Percentiles rank a stretch among this genome's conserved stretches.
These are phyloP conservation scores for Mantamonas sphyraenae DNA, from an alignment of 78 protist species.

Conservation along the genomic window DNA sequence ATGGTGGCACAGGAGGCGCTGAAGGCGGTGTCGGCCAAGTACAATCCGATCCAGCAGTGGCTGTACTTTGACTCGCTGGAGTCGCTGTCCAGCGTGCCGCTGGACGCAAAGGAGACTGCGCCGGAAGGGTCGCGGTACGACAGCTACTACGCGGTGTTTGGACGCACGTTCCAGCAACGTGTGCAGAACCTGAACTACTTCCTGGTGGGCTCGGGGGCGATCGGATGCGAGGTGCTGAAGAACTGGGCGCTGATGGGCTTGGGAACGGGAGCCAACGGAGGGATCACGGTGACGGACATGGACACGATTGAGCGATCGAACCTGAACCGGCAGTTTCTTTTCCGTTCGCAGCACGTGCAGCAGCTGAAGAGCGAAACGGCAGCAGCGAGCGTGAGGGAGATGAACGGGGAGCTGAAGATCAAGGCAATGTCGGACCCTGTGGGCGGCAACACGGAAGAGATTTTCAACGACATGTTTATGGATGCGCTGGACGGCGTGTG, in stretches of 20 bases:
- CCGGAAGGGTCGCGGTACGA: slow-evolving; percentile 37
- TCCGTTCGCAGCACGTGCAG: neutral
- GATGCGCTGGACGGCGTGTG: slow-evolving; percentile 19
- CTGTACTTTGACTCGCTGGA: slow-evolving; percentile 22
- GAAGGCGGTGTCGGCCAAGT: slow-evolving; percentile 45
- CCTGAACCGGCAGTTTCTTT: slow-evolving; percentile 18
- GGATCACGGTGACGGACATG: too few species aligned
- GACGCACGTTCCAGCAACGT: slow-evolving; percentile 7
- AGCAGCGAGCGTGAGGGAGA: neutral
- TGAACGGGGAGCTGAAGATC: slow-evolving; percentile 2
- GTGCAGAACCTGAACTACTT: slow-evolving; percentile 20
- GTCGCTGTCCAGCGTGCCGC: slow-evolving; percentile 7
- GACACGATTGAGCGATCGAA: slow-evolving; percentile 23
- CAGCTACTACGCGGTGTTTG: slow-evolving; percentile 39
- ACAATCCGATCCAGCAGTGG: slow-evolving; percentile 41
- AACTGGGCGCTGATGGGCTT: slow-evolving; percentile 26
- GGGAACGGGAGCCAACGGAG: slow-evolving; percentile 17
- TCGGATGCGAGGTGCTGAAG: slow-evolving; percentile 46
- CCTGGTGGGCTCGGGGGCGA: slow-evolving; percentile 62
- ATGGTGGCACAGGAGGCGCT: slow-evolving; percentile 48
- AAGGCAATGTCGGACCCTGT: neutral
- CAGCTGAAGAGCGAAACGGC: slow-evolving; percentile 6
- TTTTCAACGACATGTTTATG: neutral
- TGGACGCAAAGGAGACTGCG: neutral
- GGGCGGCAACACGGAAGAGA: slow-evolving; percentile 14